phyloP scores from a whole-genome alignment of 2,329 filamentous ascomycete species.

The Tolypocladium inflatum region DNA sequence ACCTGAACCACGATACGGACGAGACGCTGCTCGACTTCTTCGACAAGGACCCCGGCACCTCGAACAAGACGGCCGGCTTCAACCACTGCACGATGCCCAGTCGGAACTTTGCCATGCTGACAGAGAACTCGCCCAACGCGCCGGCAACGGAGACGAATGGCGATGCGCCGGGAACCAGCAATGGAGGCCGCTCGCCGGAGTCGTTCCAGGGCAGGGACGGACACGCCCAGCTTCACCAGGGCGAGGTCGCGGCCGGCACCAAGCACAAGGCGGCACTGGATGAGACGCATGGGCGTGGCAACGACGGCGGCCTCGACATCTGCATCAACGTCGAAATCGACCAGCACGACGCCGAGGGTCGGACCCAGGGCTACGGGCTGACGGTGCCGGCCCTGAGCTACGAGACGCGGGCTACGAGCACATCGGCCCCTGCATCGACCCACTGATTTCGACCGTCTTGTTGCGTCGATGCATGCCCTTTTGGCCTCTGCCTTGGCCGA shows the following conservation, averaged over 20 bases:
- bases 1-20: conserved; percentile 64
- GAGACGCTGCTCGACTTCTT: conserved; percentile 94
- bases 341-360: conserved; percentile 70
- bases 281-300: conserved; percentile 42
- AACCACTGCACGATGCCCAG: conserved; percentile 88
- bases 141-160: conserved; percentile 11
- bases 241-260: conserved; percentile 72
- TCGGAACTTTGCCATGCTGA: conserved; percentile 85
- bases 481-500: not conserved
- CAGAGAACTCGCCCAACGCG: conserved; percentile 68
- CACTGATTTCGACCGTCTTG: not conserved
- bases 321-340: conserved; percentile 81
- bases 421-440: conserved; percentile 10
- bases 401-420: conserved; percentile 9
- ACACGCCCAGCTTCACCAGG: conserved; percentile 61
- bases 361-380: conserved; percentile 74
- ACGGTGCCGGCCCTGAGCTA: conserved; percentile 64
- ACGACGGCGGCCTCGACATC: conserved; percentile 64
- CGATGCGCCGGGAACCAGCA: conserved; percentile 11
- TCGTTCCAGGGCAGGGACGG: conserved; percentile 46
- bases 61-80: conserved; percentile 60
- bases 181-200: conserved; percentile 6
- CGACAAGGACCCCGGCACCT: conserved; percentile 72
- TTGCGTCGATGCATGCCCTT: not conserved
- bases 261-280: conserved; percentile 60